A percentile compares a stretch with the other conserved stretches of the same genome.
phyloP scores from a whole-genome alignment of 306 rosid genomes.

The Glycine tomentella region DNA sequence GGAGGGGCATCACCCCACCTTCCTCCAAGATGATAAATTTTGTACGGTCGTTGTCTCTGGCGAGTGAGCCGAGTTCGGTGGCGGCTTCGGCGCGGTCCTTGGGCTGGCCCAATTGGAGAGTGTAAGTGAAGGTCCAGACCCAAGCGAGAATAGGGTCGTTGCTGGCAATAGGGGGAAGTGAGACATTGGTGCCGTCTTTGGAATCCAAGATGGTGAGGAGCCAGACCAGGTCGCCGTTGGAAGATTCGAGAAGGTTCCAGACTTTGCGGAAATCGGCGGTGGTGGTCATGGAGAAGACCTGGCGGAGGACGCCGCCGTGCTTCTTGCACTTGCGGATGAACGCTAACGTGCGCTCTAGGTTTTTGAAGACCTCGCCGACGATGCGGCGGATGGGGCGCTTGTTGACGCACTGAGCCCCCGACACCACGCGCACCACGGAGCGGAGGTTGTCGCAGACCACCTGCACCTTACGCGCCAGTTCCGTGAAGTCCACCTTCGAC shows the following conservation, averaged over 20 bases:
- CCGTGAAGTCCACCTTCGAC: conserved; percentile 57
- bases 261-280: conserved; percentile 75
- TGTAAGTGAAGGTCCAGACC: conserved; percentile 76
- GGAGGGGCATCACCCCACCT: conserved; percentile 73
- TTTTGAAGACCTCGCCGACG: conserved; percentile 64
- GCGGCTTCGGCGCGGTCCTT: conserved; percentile 78
- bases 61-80: conserved; percentile 56
- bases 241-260: conserved; percentile 65
- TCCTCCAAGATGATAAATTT: conserved; percentile 81
- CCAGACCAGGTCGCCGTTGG: conserved; percentile 82
- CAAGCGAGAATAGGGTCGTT: conserved; percentile 83
- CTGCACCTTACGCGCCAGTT: conserved; percentile 67
- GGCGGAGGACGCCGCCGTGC: conserved; percentile 73
- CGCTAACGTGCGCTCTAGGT: conserved; percentile 66
- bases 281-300: conserved; percentile 73
- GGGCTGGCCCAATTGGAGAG: conserved; percentile 78
- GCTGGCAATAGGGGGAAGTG: conserved; percentile 81
- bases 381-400: conserved; percentile 79
- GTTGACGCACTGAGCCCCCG: conserved; percentile 66
- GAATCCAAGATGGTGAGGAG: conserved; percentile 69
- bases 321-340: conserved; percentile 68
- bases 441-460: conserved; percentile 70
- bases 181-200: conserved; percentile 63
- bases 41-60: conserved; percentile 67
- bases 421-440: conserved; percentile 57